Percentiles rank a stretch among this genome's conserved stretches.
Evolutionary conservation across 768 basidiomycete species (phyloP).

Genomic region (Leccinum olivaceopallidum): DNA sequence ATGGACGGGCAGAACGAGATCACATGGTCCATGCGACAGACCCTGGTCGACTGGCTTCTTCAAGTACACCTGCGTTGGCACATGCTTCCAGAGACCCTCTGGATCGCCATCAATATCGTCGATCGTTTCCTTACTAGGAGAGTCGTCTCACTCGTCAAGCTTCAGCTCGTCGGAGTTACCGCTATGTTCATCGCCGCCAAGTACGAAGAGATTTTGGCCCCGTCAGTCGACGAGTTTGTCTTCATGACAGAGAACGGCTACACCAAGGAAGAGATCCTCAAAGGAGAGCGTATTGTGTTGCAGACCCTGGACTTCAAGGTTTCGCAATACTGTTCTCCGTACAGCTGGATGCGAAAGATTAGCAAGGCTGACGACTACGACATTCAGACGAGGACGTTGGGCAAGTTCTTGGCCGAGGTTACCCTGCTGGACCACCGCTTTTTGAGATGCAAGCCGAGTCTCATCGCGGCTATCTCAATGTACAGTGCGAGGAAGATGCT

Average conservation of each 20-base stretch:
- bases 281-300: slow-evolving; percentile 95
- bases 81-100: slow-evolving; percentile 98
- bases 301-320: slow-evolving; percentile 94
- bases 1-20: slow-evolving; percentile 95
- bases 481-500: slow-evolving; percentile 94
- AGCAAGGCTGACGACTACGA: slow-evolving; percentile 99
- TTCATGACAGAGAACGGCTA: slow-evolving; percentile 97
- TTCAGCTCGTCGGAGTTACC: slow-evolving; percentile 96
- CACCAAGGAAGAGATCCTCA: slow-evolving; percentile 93
- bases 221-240: slow-evolving; percentile 96
- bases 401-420: slow-evolving; percentile 97
- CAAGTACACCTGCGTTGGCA: slow-evolving; percentile 98
- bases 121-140: slow-evolving; percentile 91
- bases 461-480: slow-evolving; percentile 96
- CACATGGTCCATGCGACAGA: slow-evolving; percentile 92
- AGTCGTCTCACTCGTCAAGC: slow-evolving; percentile 84
- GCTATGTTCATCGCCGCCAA: slow-evolving; percentile 99
- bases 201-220: slow-evolving; percentile 98
- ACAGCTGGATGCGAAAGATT: slow-evolving; percentile 98
- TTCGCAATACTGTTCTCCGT: slow-evolving; percentile 98
- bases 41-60: slow-evolving; percentile 96
- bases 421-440: slow-evolving; percentile 93
- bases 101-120: slow-evolving; percentile 98
- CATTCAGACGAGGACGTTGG: slow-evolving; percentile 93
- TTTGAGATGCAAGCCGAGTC: slow-evolving; percentile 88